phyloP scores from a whole-genome alignment of 352 stramenopile species.

The Globisporangium cylindrosporum region DNA sequence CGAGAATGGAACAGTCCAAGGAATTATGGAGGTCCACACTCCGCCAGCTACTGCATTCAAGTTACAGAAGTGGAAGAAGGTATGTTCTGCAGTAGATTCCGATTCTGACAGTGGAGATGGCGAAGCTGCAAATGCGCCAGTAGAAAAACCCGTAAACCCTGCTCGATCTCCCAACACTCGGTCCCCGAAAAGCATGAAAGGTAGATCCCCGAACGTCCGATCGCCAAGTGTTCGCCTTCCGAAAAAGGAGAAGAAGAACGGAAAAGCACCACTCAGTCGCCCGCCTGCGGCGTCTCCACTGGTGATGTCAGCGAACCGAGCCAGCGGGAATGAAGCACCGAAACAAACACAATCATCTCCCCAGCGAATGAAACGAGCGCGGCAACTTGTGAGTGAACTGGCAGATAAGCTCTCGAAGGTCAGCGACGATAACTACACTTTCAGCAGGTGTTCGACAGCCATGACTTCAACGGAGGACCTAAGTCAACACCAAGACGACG shows the following conservation, averaged over 20 bases:
- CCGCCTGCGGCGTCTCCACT: neutral
- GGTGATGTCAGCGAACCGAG: neutral
- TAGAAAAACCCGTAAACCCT: neutral
- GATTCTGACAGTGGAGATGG: slow-evolving; percentile 25
- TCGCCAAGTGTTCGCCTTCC: neutral
- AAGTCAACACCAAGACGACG: neutral
- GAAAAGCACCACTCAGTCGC: neutral
- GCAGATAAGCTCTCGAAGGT: slow-evolving; percentile 8
- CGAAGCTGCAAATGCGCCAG: neutral
- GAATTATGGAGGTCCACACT: slow-evolving; percentile 3
- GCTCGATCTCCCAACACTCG: neutral
- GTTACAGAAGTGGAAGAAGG: slow-evolving; percentile 28
- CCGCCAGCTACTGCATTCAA: slow-evolving; percentile 25
- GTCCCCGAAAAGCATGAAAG: neutral
- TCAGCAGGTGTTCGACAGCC: neutral
- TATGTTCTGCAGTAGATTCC: slow-evolving; percentile 51
- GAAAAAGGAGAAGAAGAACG: neutral
- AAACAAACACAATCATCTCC: neutral
- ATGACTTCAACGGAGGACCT: neutral
- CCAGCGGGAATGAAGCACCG: neutral
- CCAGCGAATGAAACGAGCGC: neutral
- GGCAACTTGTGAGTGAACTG: slow-evolving; percentile 6
- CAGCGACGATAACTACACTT: neutral
- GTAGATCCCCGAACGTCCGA: neutral
- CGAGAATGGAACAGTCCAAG: neutral